phyloP scores from a whole-genome alignment of 257 asterid species.

The Ilex asprella region DNA sequence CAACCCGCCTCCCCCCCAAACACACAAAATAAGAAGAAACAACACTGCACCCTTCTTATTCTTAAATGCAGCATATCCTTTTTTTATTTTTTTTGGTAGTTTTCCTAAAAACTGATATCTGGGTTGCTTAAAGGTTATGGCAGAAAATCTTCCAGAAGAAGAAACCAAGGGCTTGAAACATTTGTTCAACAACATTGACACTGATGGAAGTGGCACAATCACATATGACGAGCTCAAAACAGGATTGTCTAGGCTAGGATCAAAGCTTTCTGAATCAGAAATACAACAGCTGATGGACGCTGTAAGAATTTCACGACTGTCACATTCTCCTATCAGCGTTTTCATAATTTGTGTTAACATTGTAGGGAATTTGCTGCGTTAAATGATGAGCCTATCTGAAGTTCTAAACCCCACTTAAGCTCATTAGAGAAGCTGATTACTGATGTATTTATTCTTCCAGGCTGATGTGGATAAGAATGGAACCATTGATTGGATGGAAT shows the following conservation, averaged over 20 bases:
- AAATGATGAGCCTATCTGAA: too few species aligned
- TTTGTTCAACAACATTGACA: conserved; percentile 83
- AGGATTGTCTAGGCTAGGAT: conserved; percentile 77
- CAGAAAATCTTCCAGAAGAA: conserved; percentile 72
- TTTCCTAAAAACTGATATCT: background rate
- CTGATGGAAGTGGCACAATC: conserved; percentile 74
- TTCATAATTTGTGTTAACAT: background rate
- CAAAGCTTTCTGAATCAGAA: conserved; percentile 66
- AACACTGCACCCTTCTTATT: too few species aligned
- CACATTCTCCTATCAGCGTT: background rate
- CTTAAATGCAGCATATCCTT: too few species aligned
- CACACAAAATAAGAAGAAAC: too few species aligned
- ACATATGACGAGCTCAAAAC: conserved; percentile 74
- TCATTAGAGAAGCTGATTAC: background rate
- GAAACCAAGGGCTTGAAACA: conserved; percentile 76
- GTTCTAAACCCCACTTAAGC: too few species aligned
- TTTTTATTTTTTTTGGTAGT: too few species aligned
- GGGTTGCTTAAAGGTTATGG: conserved; percentile 57
- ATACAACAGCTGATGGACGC: conserved; percentile 84
- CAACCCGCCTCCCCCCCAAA: too few species aligned
- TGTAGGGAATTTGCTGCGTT: background rate
- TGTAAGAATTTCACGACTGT: conserved; percentile 31
- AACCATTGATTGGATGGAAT: conserved; percentile 76
- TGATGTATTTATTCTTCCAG: conserved; percentile 21
- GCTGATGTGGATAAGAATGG: conserved; percentile 90